phyloP scores from a whole-genome alignment of 441 rosid genomes.

The Corymbia calophylla region DNA sequence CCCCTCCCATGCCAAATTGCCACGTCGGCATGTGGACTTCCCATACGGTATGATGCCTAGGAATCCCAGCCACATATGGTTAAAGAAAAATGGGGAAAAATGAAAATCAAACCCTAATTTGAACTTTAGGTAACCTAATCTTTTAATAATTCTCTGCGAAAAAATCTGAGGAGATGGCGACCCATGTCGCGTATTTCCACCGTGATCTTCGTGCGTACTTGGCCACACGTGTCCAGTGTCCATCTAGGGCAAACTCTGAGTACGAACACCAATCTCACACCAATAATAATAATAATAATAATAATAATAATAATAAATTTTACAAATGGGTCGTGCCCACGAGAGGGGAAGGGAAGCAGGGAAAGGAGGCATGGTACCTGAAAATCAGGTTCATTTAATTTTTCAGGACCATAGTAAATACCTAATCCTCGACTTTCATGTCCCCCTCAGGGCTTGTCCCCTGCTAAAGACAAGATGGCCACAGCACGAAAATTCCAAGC shows the following conservation, averaged over 20 bases:
- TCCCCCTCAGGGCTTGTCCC: background rate
- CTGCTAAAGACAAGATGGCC: background rate
- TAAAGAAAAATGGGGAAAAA: too few species aligned
- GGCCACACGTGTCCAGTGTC: background rate
- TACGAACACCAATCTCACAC: too few species aligned
- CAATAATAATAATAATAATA: background rate
- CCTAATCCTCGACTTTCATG: conserved; percentile 1
- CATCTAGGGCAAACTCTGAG: background rate
- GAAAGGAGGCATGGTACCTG: background rate
- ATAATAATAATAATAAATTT: background rate
- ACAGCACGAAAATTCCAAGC: background rate
- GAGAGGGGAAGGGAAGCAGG: background rate
- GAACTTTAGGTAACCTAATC: background rate
- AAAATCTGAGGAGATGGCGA: background rate
- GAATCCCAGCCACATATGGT: background rate
- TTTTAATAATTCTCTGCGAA: background rate
- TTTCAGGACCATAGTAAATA: background rate
- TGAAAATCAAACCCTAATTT: background rate
- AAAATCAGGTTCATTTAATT: conserved; percentile 5
- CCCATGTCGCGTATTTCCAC: background rate
- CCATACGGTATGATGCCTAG: background rate
- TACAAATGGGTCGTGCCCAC: conserved; percentile 1
- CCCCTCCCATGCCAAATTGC: background rate
- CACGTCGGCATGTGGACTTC: background rate
- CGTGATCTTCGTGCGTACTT: background rate